Evolutionary conservation across 73 alveolate genomes (phyloP).

Genomic region (Paramecium biaurelia): DNA sequence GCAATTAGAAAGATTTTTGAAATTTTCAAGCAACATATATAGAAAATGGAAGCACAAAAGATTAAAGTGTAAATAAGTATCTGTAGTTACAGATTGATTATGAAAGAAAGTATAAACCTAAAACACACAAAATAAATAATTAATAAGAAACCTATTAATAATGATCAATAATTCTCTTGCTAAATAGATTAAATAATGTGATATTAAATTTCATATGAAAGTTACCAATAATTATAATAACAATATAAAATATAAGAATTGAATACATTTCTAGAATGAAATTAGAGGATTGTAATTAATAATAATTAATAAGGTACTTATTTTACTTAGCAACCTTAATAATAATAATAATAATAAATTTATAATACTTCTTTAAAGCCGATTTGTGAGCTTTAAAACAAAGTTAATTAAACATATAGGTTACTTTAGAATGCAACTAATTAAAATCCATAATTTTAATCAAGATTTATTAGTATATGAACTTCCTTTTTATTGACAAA

Average conservation of each 20-base stretch:
- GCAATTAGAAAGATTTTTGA: neutral
- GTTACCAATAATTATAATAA: neutral
- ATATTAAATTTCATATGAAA: neutral
- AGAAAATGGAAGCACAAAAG: neutral
- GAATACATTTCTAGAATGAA: neutral
- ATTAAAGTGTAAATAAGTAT: neutral
- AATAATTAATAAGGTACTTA: neutral
- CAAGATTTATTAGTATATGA: neutral
- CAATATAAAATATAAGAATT: neutral
- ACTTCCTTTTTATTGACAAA: neutral
- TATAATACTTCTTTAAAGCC: neutral
- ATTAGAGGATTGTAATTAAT: neutral
- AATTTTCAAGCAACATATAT: neutral
- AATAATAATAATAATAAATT: neutral
- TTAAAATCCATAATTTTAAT: neutral
- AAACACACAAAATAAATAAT: neutral
- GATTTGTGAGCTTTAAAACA: neutral
- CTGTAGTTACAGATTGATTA: neutral
- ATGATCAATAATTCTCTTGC: no score
- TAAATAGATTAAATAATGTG: neutral
- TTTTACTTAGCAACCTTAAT: neutral
- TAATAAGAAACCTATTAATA: neutral
- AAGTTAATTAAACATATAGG: neutral
- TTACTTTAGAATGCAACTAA: neutral
- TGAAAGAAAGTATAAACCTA: neutral